Evolutionary conservation across 306 rosid species (phyloP), one percentile per base, ranked within the genome.

Genomic region (Aeschynomene evenia): DNA sequence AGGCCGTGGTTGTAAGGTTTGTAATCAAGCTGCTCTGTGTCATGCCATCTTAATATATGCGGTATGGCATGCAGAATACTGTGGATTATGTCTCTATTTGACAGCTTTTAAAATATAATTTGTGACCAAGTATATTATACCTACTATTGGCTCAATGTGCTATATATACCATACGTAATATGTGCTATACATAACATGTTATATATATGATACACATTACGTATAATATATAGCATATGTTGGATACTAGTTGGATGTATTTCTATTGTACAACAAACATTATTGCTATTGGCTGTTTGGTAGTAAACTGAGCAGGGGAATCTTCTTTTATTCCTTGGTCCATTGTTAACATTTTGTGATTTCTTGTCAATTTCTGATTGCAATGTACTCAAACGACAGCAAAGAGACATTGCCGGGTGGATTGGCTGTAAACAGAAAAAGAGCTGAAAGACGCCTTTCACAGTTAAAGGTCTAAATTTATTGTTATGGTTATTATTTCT

Each of bases 371-470:
- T 28, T 49, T 21, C 45, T 31, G 26, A 1, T 34, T 52, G 57
- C 34, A 34, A 16, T 15, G 40, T 40, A 39, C 58, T 49, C 40
- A 77, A 55, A 31, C 72, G 63, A 36, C 24, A 94, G 99, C 85
- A 94, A 91, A 82, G 99, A 94, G 80, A 94, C 99, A 26, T 61
- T 91, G 71, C 89, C 92, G 0, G 99, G 99, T 43, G 99, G 99
- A 52, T 78, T 88, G 70, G 90, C 96, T 6, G 96, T 94, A 18
- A 94, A 91, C 77, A 88, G 80, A 78, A 94, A 80, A 78, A 91
- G 97, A 81, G 81, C 79, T 31, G 99, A 87, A 52, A 91, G 77
- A 62, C 88, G 87, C 21, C 88, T 94, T 65, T 82, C 88, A 11
- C 91, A 71, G 77, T 82, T 94, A n/a, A 87, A 94, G 99, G 99